Percentiles rank a stretch among this genome's conserved stretches.
Evolutionary conservation across 2,329 filamentous ascomycete genomes (phyloP).

Genomic region (Fusarium humuli): DNA sequence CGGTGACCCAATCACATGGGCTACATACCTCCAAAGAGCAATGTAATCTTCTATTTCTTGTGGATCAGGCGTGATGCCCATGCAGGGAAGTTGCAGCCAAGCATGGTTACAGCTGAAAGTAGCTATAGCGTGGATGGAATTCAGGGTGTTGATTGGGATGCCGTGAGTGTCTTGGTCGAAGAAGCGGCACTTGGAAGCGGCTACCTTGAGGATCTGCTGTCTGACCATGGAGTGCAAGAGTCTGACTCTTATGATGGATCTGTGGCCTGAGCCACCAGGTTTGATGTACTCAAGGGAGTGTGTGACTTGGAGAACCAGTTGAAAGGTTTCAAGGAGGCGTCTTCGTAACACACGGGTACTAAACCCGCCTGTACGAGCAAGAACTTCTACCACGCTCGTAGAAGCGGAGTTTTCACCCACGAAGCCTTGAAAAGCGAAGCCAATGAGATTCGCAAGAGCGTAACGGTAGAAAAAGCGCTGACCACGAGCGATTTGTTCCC

Average conservation of each 20-base stretch:
- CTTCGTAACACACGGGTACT: slow-evolving; percentile 68
- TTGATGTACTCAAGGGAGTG: slow-evolving; percentile 67
- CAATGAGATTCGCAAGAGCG: slow-evolving; percentile 69
- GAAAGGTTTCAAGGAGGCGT: slow-evolving; percentile 63
- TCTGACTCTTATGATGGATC: slow-evolving; percentile 71
- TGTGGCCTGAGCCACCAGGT: slow-evolving; percentile 71
- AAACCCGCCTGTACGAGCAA: slow-evolving; percentile 75
- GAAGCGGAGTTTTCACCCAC: slow-evolving; percentile 57
- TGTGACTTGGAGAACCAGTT: slow-evolving; percentile 67
- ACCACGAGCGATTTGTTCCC: slow-evolving; percentile 72
- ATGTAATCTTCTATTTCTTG: slow-evolving; percentile 73
- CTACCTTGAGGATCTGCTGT: slow-evolving; percentile 69
- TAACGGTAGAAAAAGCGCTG: slow-evolving; percentile 75
- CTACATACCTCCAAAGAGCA: slow-evolving; percentile 62
- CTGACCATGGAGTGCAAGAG: slow-evolving; percentile 74
- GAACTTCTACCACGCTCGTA: slow-evolving; percentile 71
- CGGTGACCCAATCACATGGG: slow-evolving; percentile 48
- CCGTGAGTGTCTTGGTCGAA: slow-evolving; percentile 69
- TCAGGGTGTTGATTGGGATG: slow-evolving; percentile 73
- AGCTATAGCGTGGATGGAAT: slow-evolving; percentile 71
- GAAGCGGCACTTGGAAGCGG: slow-evolving; percentile 62
- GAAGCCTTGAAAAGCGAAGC: slow-evolving; percentile 54
- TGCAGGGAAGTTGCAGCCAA: slow-evolving; percentile 71
- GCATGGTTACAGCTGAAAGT: slow-evolving; percentile 73
- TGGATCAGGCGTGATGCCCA: slow-evolving; percentile 68